Evolutionary conservation across 768 basidiomycete genomes (phyloP).

Genomic region (Calocera cornea): DNA sequence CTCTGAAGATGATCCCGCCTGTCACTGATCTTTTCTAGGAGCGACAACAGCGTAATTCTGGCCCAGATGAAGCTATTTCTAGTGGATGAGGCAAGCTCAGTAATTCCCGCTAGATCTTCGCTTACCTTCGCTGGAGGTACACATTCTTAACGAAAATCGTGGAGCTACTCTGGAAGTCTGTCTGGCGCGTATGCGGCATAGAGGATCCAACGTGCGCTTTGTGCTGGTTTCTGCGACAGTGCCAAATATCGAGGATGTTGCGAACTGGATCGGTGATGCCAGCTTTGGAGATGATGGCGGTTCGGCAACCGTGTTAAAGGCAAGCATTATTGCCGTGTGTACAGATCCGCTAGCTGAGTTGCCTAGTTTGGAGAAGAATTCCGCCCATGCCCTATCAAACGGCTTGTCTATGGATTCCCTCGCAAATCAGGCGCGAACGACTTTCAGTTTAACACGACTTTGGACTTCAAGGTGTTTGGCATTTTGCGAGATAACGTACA

Average conservation of each 20-base stretch:
- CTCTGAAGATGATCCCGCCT: not conserved
- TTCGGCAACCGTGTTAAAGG: slow-evolving; percentile 58
- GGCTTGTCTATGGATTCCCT: slow-evolving; percentile 58
- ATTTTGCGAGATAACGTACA: slow-evolving; percentile 58
- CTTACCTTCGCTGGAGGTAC: slow-evolving; percentile 43
- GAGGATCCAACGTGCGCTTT: slow-evolving; percentile 60
- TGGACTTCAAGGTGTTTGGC: slow-evolving; percentile 61
- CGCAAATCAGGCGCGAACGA: slow-evolving; percentile 56
- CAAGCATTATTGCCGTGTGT: slow-evolving; percentile 19
- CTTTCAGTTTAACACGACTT: slow-evolving; percentile 53
- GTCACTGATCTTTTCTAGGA: slow-evolving; percentile 28
- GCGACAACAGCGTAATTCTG: slow-evolving; percentile 50
- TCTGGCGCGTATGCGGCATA: slow-evolving; percentile 80
- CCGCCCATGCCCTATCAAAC: slow-evolving; percentile 67
- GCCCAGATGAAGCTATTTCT: slow-evolving; percentile 66
- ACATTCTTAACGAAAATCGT: slow-evolving; percentile 78
- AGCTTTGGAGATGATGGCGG: slow-evolving; percentile 19
- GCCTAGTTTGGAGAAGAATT: slow-evolving; percentile 83
- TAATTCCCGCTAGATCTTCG: not conserved
- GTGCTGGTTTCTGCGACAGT: slow-evolving; percentile 86
- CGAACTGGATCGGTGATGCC: slow-evolving; percentile 61
- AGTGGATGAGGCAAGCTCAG: slow-evolving; percentile 66
- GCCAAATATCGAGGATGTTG: slow-evolving; percentile 84
- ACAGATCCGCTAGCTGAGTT: not conserved
- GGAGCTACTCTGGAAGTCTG: slow-evolving; percentile 91